A percentile compares a stretch with the other conserved stretches of the same genome.
Evolutionary conservation across 164 flowering plant genomes (phyloP).

Genomic region (Pachysandra terminalis): DNA sequence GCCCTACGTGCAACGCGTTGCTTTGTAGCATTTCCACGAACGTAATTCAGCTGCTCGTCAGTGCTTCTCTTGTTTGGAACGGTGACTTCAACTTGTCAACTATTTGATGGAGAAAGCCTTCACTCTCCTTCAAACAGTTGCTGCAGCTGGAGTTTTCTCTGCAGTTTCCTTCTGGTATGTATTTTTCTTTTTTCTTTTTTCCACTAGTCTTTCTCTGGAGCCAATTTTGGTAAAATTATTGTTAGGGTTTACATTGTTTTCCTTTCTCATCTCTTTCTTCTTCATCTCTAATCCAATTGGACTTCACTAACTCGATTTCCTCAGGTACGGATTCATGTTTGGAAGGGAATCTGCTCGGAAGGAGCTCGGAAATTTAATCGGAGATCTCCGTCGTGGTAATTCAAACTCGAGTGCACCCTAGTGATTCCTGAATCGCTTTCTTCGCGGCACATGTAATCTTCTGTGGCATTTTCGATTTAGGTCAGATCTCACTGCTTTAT

Average conservation of each 20-base stretch:
- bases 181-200: too few relatives aligned
- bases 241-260: too few relatives aligned
- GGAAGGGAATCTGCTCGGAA: slow-evolving; percentile 66
- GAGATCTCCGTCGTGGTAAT: slow-evolving; percentile 41
- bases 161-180: slow-evolving; percentile 53
- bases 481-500: too few relatives aligned
- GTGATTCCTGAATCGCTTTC: slow-evolving; percentile 9
- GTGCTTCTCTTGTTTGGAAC: neutral
- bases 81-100: neutral
- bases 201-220: too few relatives aligned
- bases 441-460: neutral
- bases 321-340: slow-evolving; percentile 74
- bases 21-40: too few relatives aligned
- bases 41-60: too few relatives aligned
- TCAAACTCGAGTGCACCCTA: slow-evolving; percentile 18
- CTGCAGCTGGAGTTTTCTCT: slow-evolving; percentile 48
- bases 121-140: slow-evolving; percentile 41
- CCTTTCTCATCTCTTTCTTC: neutral
- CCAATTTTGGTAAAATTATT: too few relatives aligned
- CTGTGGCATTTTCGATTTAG: neutral
- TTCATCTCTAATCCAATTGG: neutral
- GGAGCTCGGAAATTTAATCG: slow-evolving; percentile 49
- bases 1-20: too few relatives aligned
- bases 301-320: neutral
- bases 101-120: slow-evolving; percentile 33